These are phyloP conservation scores for Suhomyces yuchorum DNA, from an alignment of 1,139 yeast species.

Conservation along the genomic window DNA sequence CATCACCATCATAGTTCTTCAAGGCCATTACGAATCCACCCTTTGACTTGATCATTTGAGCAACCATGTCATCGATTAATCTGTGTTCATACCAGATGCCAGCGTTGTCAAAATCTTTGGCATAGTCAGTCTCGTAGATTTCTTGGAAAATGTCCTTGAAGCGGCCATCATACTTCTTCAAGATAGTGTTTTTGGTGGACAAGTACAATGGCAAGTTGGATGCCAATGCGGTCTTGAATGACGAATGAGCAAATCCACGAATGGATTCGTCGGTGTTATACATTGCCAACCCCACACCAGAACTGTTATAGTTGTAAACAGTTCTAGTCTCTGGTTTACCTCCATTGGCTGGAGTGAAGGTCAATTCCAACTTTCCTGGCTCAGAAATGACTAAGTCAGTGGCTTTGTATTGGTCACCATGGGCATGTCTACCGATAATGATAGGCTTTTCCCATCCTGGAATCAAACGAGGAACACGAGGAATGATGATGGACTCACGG, in stretches of 20 bases:
- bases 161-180: slow-evolving; percentile 90
- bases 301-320: slow-evolving; percentile 70
- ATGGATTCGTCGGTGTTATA: slow-evolving; percentile 93
- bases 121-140: slow-evolving; percentile 71
- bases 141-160: slow-evolving; percentile 91
- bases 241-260: slow-evolving; percentile 85
- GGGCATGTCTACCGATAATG: slow-evolving; percentile 95
- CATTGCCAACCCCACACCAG: slow-evolving; percentile 92
- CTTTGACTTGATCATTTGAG: slow-evolving; percentile 93
- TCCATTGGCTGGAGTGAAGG: slow-evolving; percentile 77
- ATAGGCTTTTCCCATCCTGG: slow-evolving; percentile 96
- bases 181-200: slow-evolving; percentile 91
- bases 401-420: slow-evolving; percentile 95
- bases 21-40: slow-evolving; percentile 95
- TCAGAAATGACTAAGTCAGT: slow-evolving; percentile 78
- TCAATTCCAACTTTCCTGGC: slow-evolving; percentile 78
- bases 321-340: slow-evolving; percentile 53
- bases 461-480: slow-evolving; percentile 82
- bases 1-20: slow-evolving; percentile 98
- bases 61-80: slow-evolving; percentile 96
- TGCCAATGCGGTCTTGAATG: slow-evolving; percentile 83
- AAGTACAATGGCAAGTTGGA: slow-evolving; percentile 78
- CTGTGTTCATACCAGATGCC: slow-evolving; percentile 97
- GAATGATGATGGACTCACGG: slow-evolving; percentile 94
- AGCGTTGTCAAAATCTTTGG: slow-evolving; percentile 65